Evolutionary conservation across 352 stramenopile genomes (phyloP).

Genomic region (Pythium plurisporium): DNA sequence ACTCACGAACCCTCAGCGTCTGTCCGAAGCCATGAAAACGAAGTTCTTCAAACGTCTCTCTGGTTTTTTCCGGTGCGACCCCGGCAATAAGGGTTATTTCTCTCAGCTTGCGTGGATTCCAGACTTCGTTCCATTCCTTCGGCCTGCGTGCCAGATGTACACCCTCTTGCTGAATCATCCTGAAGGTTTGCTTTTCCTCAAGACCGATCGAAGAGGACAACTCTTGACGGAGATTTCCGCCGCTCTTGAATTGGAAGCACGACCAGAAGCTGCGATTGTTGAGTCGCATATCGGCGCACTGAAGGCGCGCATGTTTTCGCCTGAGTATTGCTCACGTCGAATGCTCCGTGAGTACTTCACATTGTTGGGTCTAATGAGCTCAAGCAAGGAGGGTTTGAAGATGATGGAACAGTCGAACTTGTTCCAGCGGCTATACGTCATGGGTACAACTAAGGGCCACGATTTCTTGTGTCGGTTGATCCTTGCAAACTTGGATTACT

Average conservation of each 20-base stretch:
- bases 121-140: conserved; percentile 85
- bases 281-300: conserved; percentile 86
- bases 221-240: conserved; percentile 84
- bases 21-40: conserved; percentile 90
- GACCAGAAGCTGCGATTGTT: conserved; percentile 82
- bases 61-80: conserved; percentile 88
- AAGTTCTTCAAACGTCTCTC: conserved; percentile 91
- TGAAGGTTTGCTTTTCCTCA: conserved; percentile 83
- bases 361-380: conserved; percentile 85
- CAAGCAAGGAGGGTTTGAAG: conserved; percentile 83
- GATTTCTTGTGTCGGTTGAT: conserved; percentile 88
- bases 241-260: conserved; percentile 76
- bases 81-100: conserved; percentile 88
- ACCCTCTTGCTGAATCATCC: conserved; percentile 84
- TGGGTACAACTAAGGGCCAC: conserved; percentile 84
- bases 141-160: conserved; percentile 88
- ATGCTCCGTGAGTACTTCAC: conserved; percentile 91
- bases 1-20: conserved; percentile 78
- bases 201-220: conserved; percentile 81
- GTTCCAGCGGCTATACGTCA: conserved; percentile 83
- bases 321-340: conserved; percentile 75
- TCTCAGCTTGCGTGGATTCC: conserved; percentile 86
- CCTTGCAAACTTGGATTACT: conserved; percentile 86
- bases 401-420: conserved; percentile 91
- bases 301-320: conserved; percentile 86